Evolutionary conservation across 306 rosid species (phyloP), one percentile per base, ranked within the genome.

Genomic region (Glycyrrhiza uralensis): DNA sequence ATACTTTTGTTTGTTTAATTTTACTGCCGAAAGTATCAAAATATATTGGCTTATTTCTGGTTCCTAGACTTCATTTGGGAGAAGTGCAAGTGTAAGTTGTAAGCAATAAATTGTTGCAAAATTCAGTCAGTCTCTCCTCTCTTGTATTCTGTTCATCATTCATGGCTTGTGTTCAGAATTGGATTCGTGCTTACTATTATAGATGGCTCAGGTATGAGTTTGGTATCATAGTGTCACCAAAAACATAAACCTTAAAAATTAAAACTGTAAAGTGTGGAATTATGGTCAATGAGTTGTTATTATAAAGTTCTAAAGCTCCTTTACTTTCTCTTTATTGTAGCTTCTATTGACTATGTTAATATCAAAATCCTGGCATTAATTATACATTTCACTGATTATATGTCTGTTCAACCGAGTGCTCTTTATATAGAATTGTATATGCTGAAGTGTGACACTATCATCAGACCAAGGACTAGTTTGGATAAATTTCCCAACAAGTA

Each of bases 381-480:
- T 55, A 36, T 46, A 36, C 12, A 45, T 66, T 49, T 8, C 41
- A 50, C 38, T 38, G 32, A 28, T 11, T 24, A 24, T 33, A n/a
- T 42, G 26, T 20, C 7, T 24, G 69, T 29, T 74, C 45, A 55
- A 36, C 23, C 13, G 24, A 51, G 67, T 29, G 38, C 61, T 36
- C 46, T 24, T 39, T 39, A 5, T n/a, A 38, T 28, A 13, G 35
- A 20, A 54, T 45, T 60, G 33, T 22, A 3, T 32, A 45, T 17
- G 30, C 35, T 30, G 51, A 38, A 58, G 57, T 47, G 32, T 49
- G 72, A 18, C 12, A 15, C 15, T 44, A 20, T 29, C 26, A 26
- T 60, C 68, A 55, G 45, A 44, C 41, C 35, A 33, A 10, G 66
- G 3, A 59, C 29, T 17, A 60, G 66, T 59, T 60, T 59, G 66